Percentiles rank a stretch among this genome's conserved stretches.
Evolutionary conservation across 495 filamentous ascomycete species (phyloP).

Genomic region (Aspergillus ostianus): DNA sequence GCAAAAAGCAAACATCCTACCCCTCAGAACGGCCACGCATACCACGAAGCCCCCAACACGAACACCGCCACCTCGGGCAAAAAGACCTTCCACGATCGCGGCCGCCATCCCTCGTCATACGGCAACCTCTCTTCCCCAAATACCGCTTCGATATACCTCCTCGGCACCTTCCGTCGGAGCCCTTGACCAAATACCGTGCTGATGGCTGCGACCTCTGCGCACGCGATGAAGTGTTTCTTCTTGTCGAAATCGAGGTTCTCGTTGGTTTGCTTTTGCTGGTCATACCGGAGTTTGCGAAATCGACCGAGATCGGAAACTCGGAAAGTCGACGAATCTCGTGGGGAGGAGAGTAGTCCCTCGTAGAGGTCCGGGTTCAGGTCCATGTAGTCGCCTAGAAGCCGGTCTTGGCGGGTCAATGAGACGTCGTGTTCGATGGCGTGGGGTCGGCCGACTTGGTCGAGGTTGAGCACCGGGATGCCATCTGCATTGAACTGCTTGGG

Average conservation of each 20-base stretch:
- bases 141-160: conserved; percentile 15
- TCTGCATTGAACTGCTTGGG: conserved; percentile 8
- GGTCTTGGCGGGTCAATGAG: conserved; percentile 19
- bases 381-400: conserved; percentile 16
- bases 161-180: conserved; percentile 5
- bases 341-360: conserved; percentile 3
- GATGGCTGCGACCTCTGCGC: conserved; percentile 13
- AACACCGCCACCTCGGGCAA: conserved; percentile 8
- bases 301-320: conserved; percentile 9
- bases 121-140: conserved; percentile 21
- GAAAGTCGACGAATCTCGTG: not conserved
- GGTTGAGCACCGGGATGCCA: conserved; percentile 12
- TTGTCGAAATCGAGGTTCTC: conserved; percentile 5
- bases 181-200: conserved; percentile 16
- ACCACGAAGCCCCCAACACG: conserved; percentile 10
- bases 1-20: too few species aligned
- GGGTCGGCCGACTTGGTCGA: conserved; percentile 17
- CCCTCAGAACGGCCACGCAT: conserved; percentile 12
- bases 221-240: conserved; percentile 11
- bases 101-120: conserved; percentile 18
- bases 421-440: conserved; percentile 21
- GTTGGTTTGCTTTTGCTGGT: conserved; percentile 10
- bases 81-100: conserved; percentile 11
- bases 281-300: conserved; percentile 13
- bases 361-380: conserved; percentile 10